Evolutionary conservation across 2,329 filamentous ascomycete genomes (phyloP).

Genomic region (Plectosphaerella cucumerina): DNA sequence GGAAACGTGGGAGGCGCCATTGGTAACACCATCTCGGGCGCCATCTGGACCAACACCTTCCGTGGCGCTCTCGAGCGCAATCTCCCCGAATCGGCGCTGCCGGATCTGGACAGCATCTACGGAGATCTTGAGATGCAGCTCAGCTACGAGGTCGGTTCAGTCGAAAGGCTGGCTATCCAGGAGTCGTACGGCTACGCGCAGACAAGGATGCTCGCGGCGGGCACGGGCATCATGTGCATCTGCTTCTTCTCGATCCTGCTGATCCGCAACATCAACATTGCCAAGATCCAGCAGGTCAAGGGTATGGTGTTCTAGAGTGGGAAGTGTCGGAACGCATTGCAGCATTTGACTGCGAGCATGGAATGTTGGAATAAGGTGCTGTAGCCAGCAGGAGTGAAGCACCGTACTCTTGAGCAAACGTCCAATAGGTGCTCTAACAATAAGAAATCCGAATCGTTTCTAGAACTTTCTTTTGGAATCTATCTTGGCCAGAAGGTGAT

Average conservation of each 20-base stretch:
- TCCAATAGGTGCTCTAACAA: too few relatives aligned
- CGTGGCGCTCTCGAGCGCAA: slow-evolving; percentile 40
- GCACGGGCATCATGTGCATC: slow-evolving; percentile 25
- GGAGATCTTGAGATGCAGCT: slow-evolving; percentile 47
- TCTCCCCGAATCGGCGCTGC: slow-evolving; percentile 37
- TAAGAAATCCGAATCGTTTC: too few relatives aligned
- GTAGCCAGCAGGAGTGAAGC: too few relatives aligned
- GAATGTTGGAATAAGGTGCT: too few relatives aligned
- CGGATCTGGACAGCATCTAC: slow-evolving; percentile 45
- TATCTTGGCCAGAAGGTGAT: too few relatives aligned
- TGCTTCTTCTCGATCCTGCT: slow-evolving; percentile 34
- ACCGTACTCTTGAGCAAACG: too few relatives aligned
- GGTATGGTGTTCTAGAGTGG: slow-evolving; percentile 41
- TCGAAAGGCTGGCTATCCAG: slow-evolving; percentile 49
- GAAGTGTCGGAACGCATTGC: too few relatives aligned
- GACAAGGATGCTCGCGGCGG: slow-evolving; percentile 40
- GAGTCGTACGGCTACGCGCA: slow-evolving; percentile 51
- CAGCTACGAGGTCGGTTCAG: slow-evolving; percentile 39
- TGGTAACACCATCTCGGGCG: slow-evolving; percentile 36
- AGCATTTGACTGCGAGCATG: too few relatives aligned
- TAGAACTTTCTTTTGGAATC: too few relatives aligned
- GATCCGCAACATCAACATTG: slow-evolving; percentile 46
- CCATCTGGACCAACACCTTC: slow-evolving; percentile 28
- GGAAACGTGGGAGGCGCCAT: slow-evolving; percentile 40
- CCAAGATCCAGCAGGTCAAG: slow-evolving; percentile 43